A percentile compares a stretch with the other conserved stretches of the same genome.
These are phyloP conservation scores for Castanea crenata DNA, from an alignment of 306 rosid species.

Conservation along the genomic window DNA sequence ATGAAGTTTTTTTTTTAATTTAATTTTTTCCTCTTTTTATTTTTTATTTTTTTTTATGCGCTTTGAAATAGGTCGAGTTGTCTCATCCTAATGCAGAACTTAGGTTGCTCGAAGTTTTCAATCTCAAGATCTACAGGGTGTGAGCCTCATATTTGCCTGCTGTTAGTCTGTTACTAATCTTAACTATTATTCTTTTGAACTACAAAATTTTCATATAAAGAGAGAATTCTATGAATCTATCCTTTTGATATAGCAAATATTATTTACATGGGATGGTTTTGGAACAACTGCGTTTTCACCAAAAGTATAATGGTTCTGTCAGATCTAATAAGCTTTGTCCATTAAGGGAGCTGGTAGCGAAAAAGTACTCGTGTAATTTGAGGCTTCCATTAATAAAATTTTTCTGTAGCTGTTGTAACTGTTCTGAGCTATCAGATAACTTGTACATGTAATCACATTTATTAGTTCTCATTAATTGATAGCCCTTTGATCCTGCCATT, in stretches of 20 bases:
- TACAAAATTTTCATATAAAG: not conserved
- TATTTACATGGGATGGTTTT: not conserved
- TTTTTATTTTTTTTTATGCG: conserved; percentile 3
- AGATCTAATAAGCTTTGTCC: not conserved
- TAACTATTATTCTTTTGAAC: conserved; percentile 8
- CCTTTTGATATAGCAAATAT: not conserved
- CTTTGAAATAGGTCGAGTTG: conserved; percentile 61
- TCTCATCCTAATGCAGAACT: conserved; percentile 80
- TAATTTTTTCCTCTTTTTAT: not conserved
- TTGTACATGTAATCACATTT: not conserved
- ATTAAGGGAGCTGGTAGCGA: not conserved
- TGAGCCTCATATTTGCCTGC: conserved; percentile 18
- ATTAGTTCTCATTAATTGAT: conserved; percentile 3
- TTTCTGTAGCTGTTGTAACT: not conserved
- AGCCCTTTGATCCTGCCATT: conserved; percentile 4
- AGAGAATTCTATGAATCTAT: not conserved
- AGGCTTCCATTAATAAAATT: not conserved
- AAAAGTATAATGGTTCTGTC: not conserved
- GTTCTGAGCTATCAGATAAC: not conserved
- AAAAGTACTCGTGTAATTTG: not conserved
- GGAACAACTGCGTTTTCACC: not conserved
- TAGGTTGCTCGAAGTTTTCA: conserved; percentile 89
- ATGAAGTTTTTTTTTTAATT: not conserved
- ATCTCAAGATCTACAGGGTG: conserved; percentile 90
- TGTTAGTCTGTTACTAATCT: conserved; percentile 6